A percentile compares a stretch with the other conserved stretches of the same genome.
Conservation (phyloP, 2,329 filamentous ascomycete genomes). For the Apiospora sp. region DNA sequence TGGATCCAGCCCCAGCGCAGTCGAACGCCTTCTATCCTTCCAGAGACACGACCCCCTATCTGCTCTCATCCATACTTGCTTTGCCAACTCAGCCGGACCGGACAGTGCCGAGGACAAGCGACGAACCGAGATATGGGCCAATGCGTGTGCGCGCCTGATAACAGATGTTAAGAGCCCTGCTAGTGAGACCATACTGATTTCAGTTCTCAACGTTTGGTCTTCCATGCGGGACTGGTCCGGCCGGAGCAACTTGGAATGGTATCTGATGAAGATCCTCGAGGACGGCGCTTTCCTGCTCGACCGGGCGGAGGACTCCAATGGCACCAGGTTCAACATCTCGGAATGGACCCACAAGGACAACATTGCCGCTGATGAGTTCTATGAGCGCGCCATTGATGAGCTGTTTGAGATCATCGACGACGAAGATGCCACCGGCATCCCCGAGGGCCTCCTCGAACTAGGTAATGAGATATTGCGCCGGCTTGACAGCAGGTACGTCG, state of each 20-base stretch:
- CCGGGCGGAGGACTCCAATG: constrained; percentile 80
- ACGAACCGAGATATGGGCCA: constrained; percentile 87
- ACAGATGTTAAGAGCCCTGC: constrained; percentile 70
- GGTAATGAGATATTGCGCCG: constrained; percentile 84
- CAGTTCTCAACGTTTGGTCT: constrained; percentile 88
- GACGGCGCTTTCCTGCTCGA: constrained; percentile 92
- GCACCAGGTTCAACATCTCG: constrained; percentile 74
- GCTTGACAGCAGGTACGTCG: constrained; percentile 74
- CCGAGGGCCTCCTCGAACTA: constrained; percentile 83
- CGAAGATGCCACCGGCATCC: constrained; percentile 83
- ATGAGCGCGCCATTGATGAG: constrained; percentile 79
- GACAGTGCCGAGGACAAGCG: constrained; percentile 82
- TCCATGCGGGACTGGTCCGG: constrained; percentile 89
- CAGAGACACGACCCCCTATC: constrained; percentile 88
- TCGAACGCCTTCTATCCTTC: constrained; percentile 87
- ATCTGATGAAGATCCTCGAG: constrained; percentile 92
- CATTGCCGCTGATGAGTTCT: constrained; percentile 86
- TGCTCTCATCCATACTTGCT: constrained; percentile 85
- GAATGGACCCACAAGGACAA: constrained; percentile 81
- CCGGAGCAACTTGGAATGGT: constrained; percentile 89
- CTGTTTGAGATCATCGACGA: constrained; percentile 89
- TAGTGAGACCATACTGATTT: constrained; percentile 81
- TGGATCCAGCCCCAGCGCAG: constrained; percentile 64
- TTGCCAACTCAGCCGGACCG: constrained; percentile 84
- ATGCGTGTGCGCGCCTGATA: constrained; percentile 83